Evolutionary conservation across 2,329 filamentous ascomycete genomes (phyloP).

Genomic region (Trichoderma simmonsii): DNA sequence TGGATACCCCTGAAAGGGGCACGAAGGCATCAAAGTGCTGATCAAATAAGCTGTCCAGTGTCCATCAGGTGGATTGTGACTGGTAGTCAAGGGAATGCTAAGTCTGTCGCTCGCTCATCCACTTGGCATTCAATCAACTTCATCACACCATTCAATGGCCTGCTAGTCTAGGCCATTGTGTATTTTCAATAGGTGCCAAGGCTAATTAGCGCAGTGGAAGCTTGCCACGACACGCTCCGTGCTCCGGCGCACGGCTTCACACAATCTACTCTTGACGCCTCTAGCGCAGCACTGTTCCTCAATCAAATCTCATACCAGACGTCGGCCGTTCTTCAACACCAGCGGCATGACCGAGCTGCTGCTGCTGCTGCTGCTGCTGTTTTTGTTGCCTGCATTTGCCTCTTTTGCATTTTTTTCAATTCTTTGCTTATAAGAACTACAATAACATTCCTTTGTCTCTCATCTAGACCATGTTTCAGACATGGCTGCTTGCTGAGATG

Average conservation of each 20-base stretch:
- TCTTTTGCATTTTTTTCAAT: neutral
- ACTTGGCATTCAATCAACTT: neutral
- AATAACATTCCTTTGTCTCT: neutral
- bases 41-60: neutral
- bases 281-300: slow-evolving; percentile 2
- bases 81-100: neutral
- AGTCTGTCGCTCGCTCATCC: neutral
- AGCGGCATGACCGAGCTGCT: neutral
- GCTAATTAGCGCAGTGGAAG: neutral
- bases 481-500: neutral
- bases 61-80: neutral
- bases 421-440: neutral
- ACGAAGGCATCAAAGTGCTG: neutral
- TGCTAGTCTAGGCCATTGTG: slow-evolving; percentile 7
- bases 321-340: neutral
- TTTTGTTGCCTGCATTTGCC: neutral
- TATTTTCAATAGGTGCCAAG: slow-evolving; percentile 15
- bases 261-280: neutral
- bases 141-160: slow-evolving; percentile 15
- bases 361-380: neutral
- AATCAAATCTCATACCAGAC: neutral
- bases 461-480: neutral
- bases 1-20: neutral
- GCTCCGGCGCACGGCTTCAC: neutral
- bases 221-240: slow-evolving; percentile 15